Evolutionary conservation across 169 alveolate genomes (phyloP).

Genomic region (Plasmodium malariae): DNA sequence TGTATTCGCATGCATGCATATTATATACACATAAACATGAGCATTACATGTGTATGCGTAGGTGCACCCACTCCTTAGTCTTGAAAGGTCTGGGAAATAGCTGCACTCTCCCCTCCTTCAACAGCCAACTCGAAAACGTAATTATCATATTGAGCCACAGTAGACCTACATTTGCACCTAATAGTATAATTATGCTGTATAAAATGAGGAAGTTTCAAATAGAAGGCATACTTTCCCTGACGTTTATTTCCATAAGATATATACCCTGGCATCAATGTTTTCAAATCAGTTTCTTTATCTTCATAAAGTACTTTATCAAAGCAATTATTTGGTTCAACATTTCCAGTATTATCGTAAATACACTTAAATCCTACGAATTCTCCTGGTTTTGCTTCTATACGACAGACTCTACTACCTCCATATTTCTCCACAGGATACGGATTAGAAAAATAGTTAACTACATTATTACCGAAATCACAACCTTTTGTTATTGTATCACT

Average conservation of each 20-base stretch:
- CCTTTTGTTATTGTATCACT: conserved; percentile 12
- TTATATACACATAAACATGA: background rate
- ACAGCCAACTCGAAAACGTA: conserved; percentile 41
- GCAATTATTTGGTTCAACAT: conserved; percentile 19
- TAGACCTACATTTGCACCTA: conserved; percentile 57
- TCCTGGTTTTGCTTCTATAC: conserved; percentile 48
- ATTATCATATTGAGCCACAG: background rate
- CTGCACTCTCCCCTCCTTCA: conserved; percentile 45
- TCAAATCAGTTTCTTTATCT: background rate
- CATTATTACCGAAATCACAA: conserved; percentile 28
- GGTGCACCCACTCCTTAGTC: background rate
- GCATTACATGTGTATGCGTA: too few species aligned
- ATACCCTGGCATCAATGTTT: conserved; percentile 55
- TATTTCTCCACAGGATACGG: conserved; percentile 14
- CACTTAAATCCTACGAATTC: conserved; percentile 49
- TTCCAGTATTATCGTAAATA: conserved; percentile 3
- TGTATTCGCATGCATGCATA: background rate
- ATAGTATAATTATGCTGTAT: conserved; percentile 27
- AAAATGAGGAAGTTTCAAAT: conserved; percentile 49
- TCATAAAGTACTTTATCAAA: conserved; percentile 30
- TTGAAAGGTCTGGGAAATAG: conserved; percentile 13
- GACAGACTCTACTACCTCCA: conserved; percentile 27
- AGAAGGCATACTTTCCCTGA: conserved; percentile 8
- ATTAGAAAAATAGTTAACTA: conserved; percentile 18
- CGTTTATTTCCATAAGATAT: conserved; percentile 14